phyloP scores from a whole-genome alignment of 768 basidiomycete genomes.

The Suillus discolor region DNA sequence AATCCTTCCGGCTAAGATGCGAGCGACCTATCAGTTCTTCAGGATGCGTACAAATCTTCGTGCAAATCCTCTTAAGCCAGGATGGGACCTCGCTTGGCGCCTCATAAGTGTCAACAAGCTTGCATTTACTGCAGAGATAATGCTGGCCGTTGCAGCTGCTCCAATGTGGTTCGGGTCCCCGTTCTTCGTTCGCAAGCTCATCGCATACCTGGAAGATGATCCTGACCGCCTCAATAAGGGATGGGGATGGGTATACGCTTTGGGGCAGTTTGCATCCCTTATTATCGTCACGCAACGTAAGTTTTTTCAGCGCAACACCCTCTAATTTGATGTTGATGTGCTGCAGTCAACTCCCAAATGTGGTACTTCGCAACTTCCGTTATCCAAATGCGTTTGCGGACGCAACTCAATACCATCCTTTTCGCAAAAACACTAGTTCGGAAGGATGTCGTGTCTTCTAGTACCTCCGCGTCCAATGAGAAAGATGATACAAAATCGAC shows the following conservation, averaged over 20 bases:
- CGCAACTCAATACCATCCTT: slow-evolving; percentile 82
- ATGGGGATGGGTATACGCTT: slow-evolving; percentile 78
- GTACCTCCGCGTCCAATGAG: slow-evolving; percentile 26
- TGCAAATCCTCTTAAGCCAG: slow-evolving; percentile 45
- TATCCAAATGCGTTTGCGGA: slow-evolving; percentile 68
- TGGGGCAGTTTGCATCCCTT: slow-evolving; percentile 42
- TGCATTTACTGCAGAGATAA: slow-evolving; percentile 43
- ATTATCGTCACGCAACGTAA: slow-evolving; percentile 32
- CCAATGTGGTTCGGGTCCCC: slow-evolving; percentile 66
- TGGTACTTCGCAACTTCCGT: slow-evolving; percentile 72
- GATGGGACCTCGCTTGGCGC: slow-evolving; percentile 64
- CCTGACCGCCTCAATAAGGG: slow-evolving; percentile 51
- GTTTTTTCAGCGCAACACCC: slow-evolving; percentile 45
- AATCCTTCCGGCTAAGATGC: slow-evolving; percentile 74
- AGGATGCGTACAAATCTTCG: slow-evolving; percentile 62
- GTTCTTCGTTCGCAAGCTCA: slow-evolving; percentile 60
- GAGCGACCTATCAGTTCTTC: slow-evolving; percentile 63
- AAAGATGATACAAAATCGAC: slow-evolving; percentile 24
- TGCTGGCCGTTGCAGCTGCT: slow-evolving; percentile 59
- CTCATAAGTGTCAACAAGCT: slow-evolving; percentile 58
- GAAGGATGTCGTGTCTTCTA: slow-evolving; percentile 75
- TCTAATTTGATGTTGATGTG: slow-evolving; percentile 18
- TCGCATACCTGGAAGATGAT: slow-evolving; percentile 68
- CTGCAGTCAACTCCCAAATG: slow-evolving; percentile 63
- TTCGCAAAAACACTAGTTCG: slow-evolving; percentile 86